A percentile compares a stretch with the other conserved stretches of the same genome.
Evolutionary conservation across 192 early-diverging fungal genomes (phyloP).

Genomic region (Coemansia reversa): DNA sequence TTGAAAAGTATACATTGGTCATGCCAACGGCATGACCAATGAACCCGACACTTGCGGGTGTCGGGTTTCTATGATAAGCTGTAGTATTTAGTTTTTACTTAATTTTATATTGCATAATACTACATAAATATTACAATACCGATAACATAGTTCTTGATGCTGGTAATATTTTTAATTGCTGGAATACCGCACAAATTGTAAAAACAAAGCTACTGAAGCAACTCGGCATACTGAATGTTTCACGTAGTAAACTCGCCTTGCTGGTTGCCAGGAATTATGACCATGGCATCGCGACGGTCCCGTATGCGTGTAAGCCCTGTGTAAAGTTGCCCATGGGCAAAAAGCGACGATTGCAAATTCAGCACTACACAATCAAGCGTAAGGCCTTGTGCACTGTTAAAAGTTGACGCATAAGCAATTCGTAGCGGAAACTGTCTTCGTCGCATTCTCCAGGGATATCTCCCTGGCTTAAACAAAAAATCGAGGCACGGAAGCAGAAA

Average conservation of each 20-base stretch:
- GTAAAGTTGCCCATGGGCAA: neutral
- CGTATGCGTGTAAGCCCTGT: neutral
- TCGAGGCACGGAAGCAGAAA: too few relatives aligned
- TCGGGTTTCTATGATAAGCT: too few relatives aligned
- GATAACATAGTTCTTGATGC: neutral
- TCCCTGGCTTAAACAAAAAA: too few relatives aligned
- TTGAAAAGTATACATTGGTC: too few relatives aligned
- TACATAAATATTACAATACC: neutral
- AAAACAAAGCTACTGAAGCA: neutral
- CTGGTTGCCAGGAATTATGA: neutral
- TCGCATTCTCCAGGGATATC: too few relatives aligned
- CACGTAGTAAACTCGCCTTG: neutral
- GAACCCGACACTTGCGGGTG: too few relatives aligned
- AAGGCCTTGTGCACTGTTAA: neutral
- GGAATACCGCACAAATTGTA: too few relatives aligned
- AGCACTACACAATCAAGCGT: neutral
- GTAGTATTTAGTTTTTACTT: too few relatives aligned
- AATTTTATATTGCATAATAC: too few relatives aligned
- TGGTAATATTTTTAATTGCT: neutral
- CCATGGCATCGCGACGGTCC: neutral
- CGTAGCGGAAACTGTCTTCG: neutral
- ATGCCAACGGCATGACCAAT: too few relatives aligned
- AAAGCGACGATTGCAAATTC: neutral
- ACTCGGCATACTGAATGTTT: neutral
- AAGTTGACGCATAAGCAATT: neutral